A percentile compares a stretch with the other conserved stretches of the same genome.
phyloP scores from a whole-genome alignment of 495 filamentous ascomycete genomes.

The Penicillium waksmanii region DNA sequence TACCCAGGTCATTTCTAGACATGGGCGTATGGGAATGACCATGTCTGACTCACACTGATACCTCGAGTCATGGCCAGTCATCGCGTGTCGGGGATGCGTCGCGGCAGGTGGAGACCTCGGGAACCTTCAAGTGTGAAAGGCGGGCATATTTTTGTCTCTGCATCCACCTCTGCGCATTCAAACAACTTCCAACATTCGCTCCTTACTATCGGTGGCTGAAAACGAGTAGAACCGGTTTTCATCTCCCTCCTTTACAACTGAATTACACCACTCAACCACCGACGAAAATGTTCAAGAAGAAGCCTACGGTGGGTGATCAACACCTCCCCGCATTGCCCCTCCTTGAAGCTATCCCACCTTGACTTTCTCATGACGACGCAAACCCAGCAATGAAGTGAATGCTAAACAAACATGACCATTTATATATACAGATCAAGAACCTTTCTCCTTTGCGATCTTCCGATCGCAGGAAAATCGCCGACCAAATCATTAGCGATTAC shows the following conservation, averaged over 20 bases:
- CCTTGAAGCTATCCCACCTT: slow-evolving; percentile 12
- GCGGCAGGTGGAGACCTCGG: background rate
- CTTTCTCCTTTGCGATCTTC: slow-evolving; percentile 70
- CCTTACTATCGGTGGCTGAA: background rate
- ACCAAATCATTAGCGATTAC: slow-evolving; percentile 69
- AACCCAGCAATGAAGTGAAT: background rate
- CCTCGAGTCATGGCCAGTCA: too few relatives aligned
- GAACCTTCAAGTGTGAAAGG: background rate
- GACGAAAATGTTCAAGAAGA: slow-evolving; percentile 74
- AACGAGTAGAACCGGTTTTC: background rate
- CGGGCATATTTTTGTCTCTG: background rate
- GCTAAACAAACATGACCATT: background rate
- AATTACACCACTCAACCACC: background rate
- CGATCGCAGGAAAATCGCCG: slow-evolving; percentile 70
- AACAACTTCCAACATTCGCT: background rate
- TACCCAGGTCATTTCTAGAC: too few relatives aligned
- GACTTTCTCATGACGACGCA: background rate
- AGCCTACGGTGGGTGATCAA: slow-evolving; percentile 60
- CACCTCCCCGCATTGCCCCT: slow-evolving; percentile 36
- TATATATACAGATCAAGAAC: slow-evolving; percentile 62
- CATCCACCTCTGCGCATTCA: background rate
- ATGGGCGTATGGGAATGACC: too few relatives aligned
- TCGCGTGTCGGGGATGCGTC: too few relatives aligned
- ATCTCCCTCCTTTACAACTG: background rate
- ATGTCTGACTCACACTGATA: too few relatives aligned